These are phyloP conservation scores for Candolleomyces eurysporus DNA, from an alignment of 768 basidiomycete genomes.

Conservation along the genomic window DNA sequence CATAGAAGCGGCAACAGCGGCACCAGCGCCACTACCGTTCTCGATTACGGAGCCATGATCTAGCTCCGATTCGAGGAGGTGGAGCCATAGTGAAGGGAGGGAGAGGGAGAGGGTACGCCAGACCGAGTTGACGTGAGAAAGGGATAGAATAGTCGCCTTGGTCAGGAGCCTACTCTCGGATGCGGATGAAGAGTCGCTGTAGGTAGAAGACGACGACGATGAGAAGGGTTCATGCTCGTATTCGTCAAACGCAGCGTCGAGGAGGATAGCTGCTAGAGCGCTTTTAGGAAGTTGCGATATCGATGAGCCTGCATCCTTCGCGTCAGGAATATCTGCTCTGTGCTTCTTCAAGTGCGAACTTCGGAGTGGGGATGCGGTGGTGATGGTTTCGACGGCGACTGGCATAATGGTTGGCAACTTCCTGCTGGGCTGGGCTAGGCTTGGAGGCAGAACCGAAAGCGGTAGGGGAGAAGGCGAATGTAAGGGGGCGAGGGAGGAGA, in stretches of 20 bases:
- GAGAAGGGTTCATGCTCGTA: too few relatives aligned
- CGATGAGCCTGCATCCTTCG: neutral
- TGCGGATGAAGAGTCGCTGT: neutral
- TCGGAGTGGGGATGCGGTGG: too few relatives aligned
- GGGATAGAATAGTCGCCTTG: neutral
- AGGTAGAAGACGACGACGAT: neutral
- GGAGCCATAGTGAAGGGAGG: neutral
- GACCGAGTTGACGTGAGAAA: neutral
- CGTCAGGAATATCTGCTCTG: too few relatives aligned
- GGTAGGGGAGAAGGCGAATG: too few relatives aligned
- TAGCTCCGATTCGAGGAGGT: neutral
- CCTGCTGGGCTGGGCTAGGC: too few relatives aligned
- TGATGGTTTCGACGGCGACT: too few relatives aligned
- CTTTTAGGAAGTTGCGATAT: neutral
- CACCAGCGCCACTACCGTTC: too few relatives aligned
- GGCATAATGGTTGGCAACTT: too few relatives aligned
- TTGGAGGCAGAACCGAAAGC: too few relatives aligned
- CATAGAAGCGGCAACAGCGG: neutral
- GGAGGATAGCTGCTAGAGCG: neutral
- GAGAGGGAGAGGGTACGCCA: neutral
- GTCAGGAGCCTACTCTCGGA: neutral
- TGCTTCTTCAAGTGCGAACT: too few relatives aligned
- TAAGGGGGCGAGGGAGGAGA: too few relatives aligned
- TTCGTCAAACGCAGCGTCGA: neutral
- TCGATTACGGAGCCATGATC: neutral